Conservation (phyloP, 1,284 basidiomycete species). For the Exobasidium rhododendri region DNA sequence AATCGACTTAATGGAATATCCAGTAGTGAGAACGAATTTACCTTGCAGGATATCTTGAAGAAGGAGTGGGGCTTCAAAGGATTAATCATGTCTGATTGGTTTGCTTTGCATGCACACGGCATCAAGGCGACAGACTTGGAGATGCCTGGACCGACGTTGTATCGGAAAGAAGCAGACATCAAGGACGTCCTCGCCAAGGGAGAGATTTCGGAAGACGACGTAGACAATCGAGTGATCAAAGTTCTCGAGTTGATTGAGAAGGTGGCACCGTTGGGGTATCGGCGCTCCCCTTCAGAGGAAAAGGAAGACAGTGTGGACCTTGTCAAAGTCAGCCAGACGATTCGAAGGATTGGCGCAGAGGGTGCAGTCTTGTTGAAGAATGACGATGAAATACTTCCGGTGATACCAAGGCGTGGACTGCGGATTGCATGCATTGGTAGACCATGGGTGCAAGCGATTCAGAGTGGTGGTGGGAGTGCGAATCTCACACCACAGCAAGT, state of each 20-base stretch:
- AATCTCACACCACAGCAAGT: conserved; percentile 19
- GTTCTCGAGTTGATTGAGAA: conserved; percentile 20
- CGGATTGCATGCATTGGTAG: conserved; percentile 14
- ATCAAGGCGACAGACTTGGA: conserved; percentile 13
- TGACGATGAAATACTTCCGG: conserved; percentile 10
- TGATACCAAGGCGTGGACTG: not conserved
- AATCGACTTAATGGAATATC: conserved; percentile 66
- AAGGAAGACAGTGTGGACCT: conserved; percentile 13
- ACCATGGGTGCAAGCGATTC: conserved; percentile 15
- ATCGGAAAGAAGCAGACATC: not conserved
- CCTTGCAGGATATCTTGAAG: conserved; percentile 67
- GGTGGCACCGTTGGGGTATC: conserved; percentile 48
- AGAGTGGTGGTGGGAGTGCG: conserved; percentile 18
- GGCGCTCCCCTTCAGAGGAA: conserved; percentile 1
- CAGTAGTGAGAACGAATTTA: conserved; percentile 67
- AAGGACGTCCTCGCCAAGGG: not conserved
- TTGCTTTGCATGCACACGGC: conserved; percentile 14
- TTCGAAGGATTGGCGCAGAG: conserved; percentile 43
- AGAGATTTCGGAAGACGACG: conserved; percentile 8
- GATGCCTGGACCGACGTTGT: conserved; percentile 19
- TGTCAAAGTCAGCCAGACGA: conserved; percentile 56
- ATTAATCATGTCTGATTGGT: conserved; percentile 58
- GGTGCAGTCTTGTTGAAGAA: conserved; percentile 63
- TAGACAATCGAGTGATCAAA: conserved; percentile 56
- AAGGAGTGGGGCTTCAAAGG: conserved; percentile 73